Conservation (phyloP, 352 stramenopile species). For the Globisporangium spiculum region DNA sequence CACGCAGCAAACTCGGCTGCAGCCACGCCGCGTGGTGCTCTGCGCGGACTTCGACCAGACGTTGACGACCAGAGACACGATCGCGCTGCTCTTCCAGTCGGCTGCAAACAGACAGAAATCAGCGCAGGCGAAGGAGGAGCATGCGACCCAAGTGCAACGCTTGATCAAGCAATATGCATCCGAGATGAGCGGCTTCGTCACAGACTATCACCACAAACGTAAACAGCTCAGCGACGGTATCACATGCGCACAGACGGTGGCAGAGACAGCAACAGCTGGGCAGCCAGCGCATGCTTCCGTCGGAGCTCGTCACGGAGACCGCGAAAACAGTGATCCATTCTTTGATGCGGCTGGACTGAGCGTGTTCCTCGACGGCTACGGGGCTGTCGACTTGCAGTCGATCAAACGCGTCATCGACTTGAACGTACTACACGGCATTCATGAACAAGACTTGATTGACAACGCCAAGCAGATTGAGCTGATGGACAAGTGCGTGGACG, state of each 20-base stretch:
- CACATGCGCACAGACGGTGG: neutral
- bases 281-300: neutral
- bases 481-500: constrained; percentile 28
- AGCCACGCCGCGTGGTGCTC: constrained; percentile 28
- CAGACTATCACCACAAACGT: neutral
- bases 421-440: constrained; percentile 36
- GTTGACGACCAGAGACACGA: constrained; percentile 58
- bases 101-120: constrained; percentile 7
- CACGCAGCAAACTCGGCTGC: neutral
- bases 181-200: constrained; percentile 23
- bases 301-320: neutral
- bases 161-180: constrained; percentile 36
- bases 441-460: constrained; percentile 11
- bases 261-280: too few species aligned
- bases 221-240: neutral
- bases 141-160: constrained; percentile 22
- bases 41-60: constrained; percentile 79
- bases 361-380: constrained; percentile 43
- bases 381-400: constrained; percentile 42
- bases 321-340: neutral
- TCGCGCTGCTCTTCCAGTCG: constrained; percentile 47
- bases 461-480: constrained; percentile 23
- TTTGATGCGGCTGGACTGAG: constrained; percentile 39
- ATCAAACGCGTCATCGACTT: constrained; percentile 39
- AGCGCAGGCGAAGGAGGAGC: neutral